phyloP scores from a whole-genome alignment of 225 moss, liverwort and hornwort genomes.

The Ulota crispa region DNA sequence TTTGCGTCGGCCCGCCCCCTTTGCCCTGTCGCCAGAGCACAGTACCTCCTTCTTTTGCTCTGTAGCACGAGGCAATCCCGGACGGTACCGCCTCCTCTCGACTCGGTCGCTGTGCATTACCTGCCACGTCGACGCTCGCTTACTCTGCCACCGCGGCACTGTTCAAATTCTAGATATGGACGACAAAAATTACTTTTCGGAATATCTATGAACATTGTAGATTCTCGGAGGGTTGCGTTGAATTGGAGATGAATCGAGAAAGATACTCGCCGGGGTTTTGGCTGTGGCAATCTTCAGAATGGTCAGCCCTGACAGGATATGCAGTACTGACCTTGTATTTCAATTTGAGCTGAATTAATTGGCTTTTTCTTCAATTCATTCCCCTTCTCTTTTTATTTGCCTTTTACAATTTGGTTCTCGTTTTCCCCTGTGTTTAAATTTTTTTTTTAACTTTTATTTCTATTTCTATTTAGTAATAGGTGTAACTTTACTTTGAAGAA shows the following conservation, averaged over 20 bases:
- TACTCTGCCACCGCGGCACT: slow-evolving; percentile 13
- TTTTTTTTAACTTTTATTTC: too few species aligned
- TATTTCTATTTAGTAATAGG: too few species aligned
- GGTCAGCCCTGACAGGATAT: not conserved
- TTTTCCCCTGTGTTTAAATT: too few species aligned
- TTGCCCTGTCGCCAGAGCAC: not conserved
- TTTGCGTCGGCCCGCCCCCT: slow-evolving; percentile 1
- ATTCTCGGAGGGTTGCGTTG: not conserved
- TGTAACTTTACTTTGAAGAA: too few species aligned
- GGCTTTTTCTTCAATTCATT: not conserved
- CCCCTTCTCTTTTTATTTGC: not conserved
- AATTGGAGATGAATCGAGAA: not conserved
- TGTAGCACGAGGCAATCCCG: not conserved
- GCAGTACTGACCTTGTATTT: not conserved
- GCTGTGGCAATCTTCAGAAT: not conserved
- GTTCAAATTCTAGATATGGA: not conserved
- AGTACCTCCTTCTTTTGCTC: not conserved
- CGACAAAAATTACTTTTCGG: not conserved
- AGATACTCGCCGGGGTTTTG: slow-evolving; percentile 8
- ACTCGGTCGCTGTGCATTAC: slow-evolving; percentile 7
- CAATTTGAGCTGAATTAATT: not conserved
- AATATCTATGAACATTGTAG: rapidly evolving
- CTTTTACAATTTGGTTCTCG: not conserved
- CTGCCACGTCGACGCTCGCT: not conserved
- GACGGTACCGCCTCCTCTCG: not conserved